Evolutionary conservation across 2,329 filamentous ascomycete genomes (phyloP), one percentile per base, ranked within the genome.

Genomic region (Neofusicoccum cordaticola): DNA sequence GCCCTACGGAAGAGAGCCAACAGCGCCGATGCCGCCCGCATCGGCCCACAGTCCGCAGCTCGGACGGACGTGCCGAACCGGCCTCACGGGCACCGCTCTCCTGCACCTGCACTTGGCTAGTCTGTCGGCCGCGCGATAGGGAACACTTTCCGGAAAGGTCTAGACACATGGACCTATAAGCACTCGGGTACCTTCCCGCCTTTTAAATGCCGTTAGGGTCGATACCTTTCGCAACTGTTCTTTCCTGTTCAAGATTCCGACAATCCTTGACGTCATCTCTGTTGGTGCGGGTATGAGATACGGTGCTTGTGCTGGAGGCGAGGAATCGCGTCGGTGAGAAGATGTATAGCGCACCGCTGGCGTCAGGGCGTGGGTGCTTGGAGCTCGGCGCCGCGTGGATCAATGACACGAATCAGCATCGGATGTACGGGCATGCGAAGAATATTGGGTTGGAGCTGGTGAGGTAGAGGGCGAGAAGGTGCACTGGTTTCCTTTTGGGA

Each of bases 351-450:
- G 65, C 73, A 2, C 71, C 73, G 0, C 67, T 74, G 9, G 68
- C 73, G 65, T 72, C 41, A 8, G 77, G 70, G 34, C 72, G 71
- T 2, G 81, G 80, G 0, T 66, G 11, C 15, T 47, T 52, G 22
- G 22, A 22, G 3, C 22, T 22, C 3, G 22, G 22, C 22, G 22
- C 22, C 3, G 22, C 3, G 22, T 22, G 85, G 86, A 82, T 87
- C 67, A 88, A 88, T 67, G 82, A 86, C 61, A 80, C 75, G 1
- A 84, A 80, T 57, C 84, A 87, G 67, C 73, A 69, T 31, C 73
- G 74, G 2, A 79, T 86, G 56, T 81, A 73, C 67, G 74, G 70
- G 0, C 70, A 84, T 8, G 77, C 77, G 0, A 68, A 77, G 52
- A 67, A 72, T 44, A 82, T 80, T 58, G 77, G 78, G 0, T 68